A percentile compares a stretch with the other conserved stretches of the same genome.
Conservation (phyloP, 2,329 filamentous ascomycete species). For the Colletotrichum caudatum region DNA sequence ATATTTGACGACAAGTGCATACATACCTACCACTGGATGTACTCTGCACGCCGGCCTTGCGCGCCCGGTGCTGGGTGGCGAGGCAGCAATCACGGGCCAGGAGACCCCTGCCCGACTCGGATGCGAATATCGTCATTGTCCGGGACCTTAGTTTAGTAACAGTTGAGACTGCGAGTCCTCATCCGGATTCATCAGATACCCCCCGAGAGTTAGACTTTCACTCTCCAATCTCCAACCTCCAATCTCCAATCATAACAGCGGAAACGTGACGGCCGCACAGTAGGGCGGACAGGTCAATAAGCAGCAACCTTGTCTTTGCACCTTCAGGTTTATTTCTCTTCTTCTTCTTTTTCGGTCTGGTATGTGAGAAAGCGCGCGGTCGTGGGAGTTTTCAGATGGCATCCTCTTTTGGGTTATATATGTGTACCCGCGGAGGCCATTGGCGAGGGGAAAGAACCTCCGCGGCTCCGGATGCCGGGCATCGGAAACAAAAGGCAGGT, state of each 20-base stretch:
- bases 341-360: neutral
- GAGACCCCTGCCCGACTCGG: conserved; percentile 25
- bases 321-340: neutral
- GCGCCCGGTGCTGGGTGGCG: neutral
- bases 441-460: neutral
- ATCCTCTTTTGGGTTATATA: conserved; percentile 14
- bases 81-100: neutral
- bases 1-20: neutral
- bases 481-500: conserved; percentile 35
- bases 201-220: neutral
- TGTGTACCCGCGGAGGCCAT: neutral
- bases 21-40: too few species aligned
- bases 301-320: neutral
- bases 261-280: neutral
- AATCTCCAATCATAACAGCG: neutral
- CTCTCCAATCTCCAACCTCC: conserved; percentile 15
- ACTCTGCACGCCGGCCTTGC: neutral
- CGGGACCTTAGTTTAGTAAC: neutral
- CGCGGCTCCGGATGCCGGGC: conserved; percentile 32
- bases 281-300: neutral
- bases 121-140: neutral
- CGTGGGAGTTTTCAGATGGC: conserved; percentile 35
- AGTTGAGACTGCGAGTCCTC: neutral
- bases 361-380: neutral
- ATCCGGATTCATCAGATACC: conserved; percentile 9